Conservation (phyloP, 2,329 filamentous ascomycete genomes). For the Intubia oerlemansii region DNA sequence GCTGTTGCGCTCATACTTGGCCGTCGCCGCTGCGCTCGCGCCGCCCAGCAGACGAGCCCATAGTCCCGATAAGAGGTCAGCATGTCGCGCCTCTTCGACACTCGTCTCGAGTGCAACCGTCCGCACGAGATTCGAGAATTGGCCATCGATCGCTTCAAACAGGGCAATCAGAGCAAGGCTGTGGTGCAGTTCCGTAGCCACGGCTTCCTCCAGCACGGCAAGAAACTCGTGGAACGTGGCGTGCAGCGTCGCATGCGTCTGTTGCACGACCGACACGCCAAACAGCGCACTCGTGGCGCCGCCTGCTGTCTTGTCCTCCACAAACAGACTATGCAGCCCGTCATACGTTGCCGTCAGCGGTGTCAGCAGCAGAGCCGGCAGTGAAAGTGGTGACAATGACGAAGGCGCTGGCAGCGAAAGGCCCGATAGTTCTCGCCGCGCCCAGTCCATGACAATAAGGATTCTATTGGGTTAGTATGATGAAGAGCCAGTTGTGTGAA, state of each 20-base stretch:
- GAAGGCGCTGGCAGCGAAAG: constrained; percentile 36
- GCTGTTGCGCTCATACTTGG: constrained; percentile 83
- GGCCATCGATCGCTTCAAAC: constrained; percentile 80
- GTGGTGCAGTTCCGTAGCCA: constrained; percentile 64
- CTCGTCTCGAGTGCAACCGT: constrained; percentile 68
- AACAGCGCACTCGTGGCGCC: constrained; percentile 50
- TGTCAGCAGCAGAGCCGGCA: neutral
- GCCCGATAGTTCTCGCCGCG: constrained; percentile 59
- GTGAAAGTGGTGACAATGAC: neutral
- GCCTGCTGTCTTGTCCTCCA: constrained; percentile 45
- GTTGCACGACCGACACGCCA: constrained; percentile 60
- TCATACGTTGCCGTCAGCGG: constrained; percentile 53
- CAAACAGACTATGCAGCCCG: constrained; percentile 63
- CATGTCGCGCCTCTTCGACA: constrained; percentile 58
- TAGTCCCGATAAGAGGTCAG: constrained; percentile 60
- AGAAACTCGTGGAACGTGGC: constrained; percentile 80
- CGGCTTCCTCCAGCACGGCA: constrained; percentile 69
- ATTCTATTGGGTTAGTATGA: constrained; percentile 29
- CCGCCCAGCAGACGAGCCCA: constrained; percentile 74
- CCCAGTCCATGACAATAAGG: constrained; percentile 91
- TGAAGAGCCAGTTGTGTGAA: no score
- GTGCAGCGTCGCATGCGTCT: constrained; percentile 59
- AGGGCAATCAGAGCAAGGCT: constrained; percentile 63
- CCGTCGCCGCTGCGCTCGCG: constrained; percentile 43
- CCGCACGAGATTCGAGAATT: constrained; percentile 74